Conservation (phyloP, 78 protist species). For the Monocercomonoides exilis region DNA sequence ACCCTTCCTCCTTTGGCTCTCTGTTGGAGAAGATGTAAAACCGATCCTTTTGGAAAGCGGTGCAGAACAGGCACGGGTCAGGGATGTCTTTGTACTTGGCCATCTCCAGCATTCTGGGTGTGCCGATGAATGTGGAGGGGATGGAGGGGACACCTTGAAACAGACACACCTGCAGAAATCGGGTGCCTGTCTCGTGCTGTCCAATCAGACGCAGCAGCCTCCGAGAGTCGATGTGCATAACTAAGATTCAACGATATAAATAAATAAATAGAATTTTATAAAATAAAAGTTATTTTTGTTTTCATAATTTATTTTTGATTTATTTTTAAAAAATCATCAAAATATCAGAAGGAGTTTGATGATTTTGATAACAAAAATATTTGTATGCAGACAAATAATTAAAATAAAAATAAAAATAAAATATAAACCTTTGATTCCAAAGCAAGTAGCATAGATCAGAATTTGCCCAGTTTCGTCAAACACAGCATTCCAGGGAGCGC, state of each 20-base stretch:
- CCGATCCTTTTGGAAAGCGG: constrained; percentile 56
- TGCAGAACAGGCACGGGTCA: constrained; percentile 74
- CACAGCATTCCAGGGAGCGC: constrained; percentile 20
- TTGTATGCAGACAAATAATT: too few species aligned
- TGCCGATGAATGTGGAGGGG: constrained; percentile 13
- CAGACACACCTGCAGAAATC: constrained; percentile 62
- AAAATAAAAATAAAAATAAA: background rate
- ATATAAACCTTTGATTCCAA: constrained; percentile 70
- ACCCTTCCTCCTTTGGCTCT: constrained; percentile 60
- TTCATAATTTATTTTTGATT: background rate
- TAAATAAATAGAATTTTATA: background rate
- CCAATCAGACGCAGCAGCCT: constrained; percentile 65
- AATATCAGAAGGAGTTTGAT: too few species aligned
- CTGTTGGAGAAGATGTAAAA: constrained; percentile 73
- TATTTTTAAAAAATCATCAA: too few species aligned
- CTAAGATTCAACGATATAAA: background rate
- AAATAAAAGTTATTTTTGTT: background rate
- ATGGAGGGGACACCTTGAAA: constrained; percentile 60
- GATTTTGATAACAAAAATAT: too few species aligned
- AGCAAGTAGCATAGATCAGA: constrained; percentile 64
- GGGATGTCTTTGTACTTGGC: background rate
- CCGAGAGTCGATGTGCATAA: constrained; percentile 56
- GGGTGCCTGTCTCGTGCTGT: constrained; percentile 56
- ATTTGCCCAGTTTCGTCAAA: constrained; percentile 75
- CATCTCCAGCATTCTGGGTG: constrained; percentile 26